phyloP scores from a whole-genome alignment of 164 flowering plant species.

The Paratinospora sagittata region DNA sequence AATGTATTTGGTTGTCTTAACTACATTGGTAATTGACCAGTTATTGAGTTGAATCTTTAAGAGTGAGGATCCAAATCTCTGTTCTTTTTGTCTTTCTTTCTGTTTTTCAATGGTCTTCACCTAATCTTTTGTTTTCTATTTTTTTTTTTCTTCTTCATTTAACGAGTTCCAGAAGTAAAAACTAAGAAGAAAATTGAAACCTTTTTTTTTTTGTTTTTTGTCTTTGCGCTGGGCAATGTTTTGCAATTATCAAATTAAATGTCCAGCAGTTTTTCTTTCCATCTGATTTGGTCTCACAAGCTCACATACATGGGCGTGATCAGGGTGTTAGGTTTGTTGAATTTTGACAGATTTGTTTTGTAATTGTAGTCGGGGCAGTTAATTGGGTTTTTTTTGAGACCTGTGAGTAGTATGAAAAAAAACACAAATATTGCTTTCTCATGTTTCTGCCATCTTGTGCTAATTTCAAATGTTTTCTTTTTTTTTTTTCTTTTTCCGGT shows the following conservation, averaged over 20 bases:
- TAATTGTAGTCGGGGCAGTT: neutral
- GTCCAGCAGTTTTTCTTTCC: too few relatives aligned
- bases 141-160: neutral
- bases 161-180: too few relatives aligned
- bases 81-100: neutral
- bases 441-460: neutral
- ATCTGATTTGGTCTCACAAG: too few relatives aligned
- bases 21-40: neutral
- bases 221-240: too few relatives aligned
- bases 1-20: neutral
- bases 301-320: neutral
- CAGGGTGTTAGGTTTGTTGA: neutral
- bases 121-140: neutral
- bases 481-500: too few relatives aligned
- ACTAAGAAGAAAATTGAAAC: too few relatives aligned
- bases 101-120: neutral
- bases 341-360: neutral
- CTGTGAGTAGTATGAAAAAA: too few relatives aligned
- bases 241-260: too few relatives aligned
- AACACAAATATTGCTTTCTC: too few relatives aligned
- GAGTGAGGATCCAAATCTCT: neutral
- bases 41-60: neutral
- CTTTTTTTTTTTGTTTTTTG: too few relatives aligned
- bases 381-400: neutral
- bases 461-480: neutral